Evolutionary conservation across 2,329 filamentous ascomycete species (phyloP), one percentile per base, ranked within the genome.

Genomic region (Cytospora paraplurivora): DNA sequence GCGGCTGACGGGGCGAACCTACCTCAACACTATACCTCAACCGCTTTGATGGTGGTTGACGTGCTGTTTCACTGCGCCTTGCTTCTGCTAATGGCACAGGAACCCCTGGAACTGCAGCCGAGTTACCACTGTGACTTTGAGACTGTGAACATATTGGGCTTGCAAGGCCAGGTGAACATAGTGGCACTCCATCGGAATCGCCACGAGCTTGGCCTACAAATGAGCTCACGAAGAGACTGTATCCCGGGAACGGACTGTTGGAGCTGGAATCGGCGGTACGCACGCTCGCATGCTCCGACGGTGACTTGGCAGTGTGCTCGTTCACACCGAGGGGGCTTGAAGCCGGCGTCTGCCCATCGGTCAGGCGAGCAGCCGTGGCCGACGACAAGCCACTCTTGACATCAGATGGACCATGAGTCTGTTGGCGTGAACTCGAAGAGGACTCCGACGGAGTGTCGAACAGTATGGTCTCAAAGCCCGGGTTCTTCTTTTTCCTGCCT

Each of bases 401-500:
- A 10, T 56, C 64, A n/a, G 64, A 66, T 32, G 62, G 51, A 35
- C 56, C 55, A 32, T 58, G 55, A n/a, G 34, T 21, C 35, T 49
- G 47, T 50, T 51, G 61, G 15, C 21, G 50, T 33, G 64, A 64
- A 50, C 62, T 64, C 55, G 65, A 62, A 3, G 65, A 59, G 32
- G 72, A 71, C 34, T 71, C 63, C 27, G 66, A 66, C 10, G 60
- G 37, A 7, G 50, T 47, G 21, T 73, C 67, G 32, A 69, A 70
- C 21, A 68, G 68, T 53, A 72, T 66, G 19, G 72, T 65, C 52
- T 78, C 71, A 68, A 75, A 67, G 68, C 80, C 76, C 58, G 76
- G 77, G 66, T 82, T 82, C 75, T 84, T 86, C 72, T 85, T 88
- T 56, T 83, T 82, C 62, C 90, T 84, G 5, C 90, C 90, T 65